Evolutionary conservation across 1,284 basidiomycete species (phyloP).

Genomic region (Phylloporus sp.): DNA sequence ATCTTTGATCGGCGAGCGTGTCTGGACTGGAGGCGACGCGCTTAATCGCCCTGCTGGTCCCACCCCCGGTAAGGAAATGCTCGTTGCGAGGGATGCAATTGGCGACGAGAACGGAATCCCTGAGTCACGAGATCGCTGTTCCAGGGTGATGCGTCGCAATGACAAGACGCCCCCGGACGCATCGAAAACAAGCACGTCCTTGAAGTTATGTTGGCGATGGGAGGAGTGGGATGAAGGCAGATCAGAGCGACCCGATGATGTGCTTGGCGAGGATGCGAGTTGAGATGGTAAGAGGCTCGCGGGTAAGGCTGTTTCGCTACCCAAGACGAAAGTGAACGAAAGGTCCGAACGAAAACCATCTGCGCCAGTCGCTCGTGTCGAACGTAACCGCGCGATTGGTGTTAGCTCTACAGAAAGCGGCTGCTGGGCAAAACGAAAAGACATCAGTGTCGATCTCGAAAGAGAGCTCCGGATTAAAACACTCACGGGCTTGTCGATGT

Average conservation of each 20-base stretch:
- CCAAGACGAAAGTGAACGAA: conserved; percentile 58
- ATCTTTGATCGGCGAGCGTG: conserved; percentile 5
- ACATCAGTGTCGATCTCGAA: conserved; percentile 5
- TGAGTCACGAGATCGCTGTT: conserved; percentile 39
- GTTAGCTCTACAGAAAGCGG: conserved; percentile 56
- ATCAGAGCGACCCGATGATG: conserved; percentile 40
- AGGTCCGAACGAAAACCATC: conserved; percentile 47
- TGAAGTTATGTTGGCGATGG: conserved; percentile 49
- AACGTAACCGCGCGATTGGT: conserved; percentile 62
- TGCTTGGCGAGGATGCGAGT: conserved; percentile 35
- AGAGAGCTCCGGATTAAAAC: not conserved
- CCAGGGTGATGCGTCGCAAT: conserved; percentile 55
- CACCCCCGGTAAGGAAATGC: conserved; percentile 50
- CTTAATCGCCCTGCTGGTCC: conserved; percentile 39
- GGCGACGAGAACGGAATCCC: conserved; percentile 36
- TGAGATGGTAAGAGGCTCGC: conserved; percentile 44
- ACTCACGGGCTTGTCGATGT: conserved; percentile 55
- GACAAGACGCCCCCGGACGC: conserved; percentile 59
- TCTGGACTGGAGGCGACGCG: conserved; percentile 21
- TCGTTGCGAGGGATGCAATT: conserved; percentile 43
- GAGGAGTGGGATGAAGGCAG: conserved; percentile 40
- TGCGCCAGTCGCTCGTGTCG: conserved; percentile 36
- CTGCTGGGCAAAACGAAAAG: conserved; percentile 40
- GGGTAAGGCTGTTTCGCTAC: conserved; percentile 41
- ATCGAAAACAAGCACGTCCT: conserved; percentile 71